These are phyloP conservation scores for Talaromyces sp. DNA, from an alignment of 2,329 filamentous ascomycete genomes.

Conservation along the genomic window DNA sequence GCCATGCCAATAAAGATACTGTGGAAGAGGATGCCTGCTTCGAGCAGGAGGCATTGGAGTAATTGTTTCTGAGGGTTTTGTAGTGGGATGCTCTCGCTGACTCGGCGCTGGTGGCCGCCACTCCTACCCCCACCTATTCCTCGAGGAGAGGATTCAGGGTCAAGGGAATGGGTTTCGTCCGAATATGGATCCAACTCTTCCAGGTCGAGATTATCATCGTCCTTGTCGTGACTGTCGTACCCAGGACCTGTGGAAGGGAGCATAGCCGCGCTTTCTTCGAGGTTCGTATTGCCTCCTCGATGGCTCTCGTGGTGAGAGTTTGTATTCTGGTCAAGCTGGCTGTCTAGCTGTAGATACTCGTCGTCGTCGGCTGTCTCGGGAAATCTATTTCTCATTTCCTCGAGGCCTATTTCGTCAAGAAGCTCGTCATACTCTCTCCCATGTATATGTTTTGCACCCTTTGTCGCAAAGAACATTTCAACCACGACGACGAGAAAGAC, in stretches of 20 bases:
- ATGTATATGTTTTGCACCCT: constrained; percentile 57
- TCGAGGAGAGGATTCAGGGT: not conserved
- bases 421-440: constrained; percentile 47
- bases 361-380: constrained; percentile 8
- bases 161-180: constrained; percentile 13
- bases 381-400: constrained; percentile 12
- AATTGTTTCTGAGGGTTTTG: constrained; percentile 62
- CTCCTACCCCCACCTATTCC: not conserved
- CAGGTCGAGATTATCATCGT: constrained; percentile 56
- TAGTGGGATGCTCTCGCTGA: constrained; percentile 28
- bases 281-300: not conserved
- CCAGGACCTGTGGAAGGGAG: not conserved
- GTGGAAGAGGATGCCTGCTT: constrained; percentile 80
- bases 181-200: constrained; percentile 45
- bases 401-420: constrained; percentile 22
- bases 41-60: constrained; percentile 72
- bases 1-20: constrained; percentile 85
- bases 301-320: not conserved
- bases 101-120: constrained; percentile 14
- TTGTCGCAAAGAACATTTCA: constrained; percentile 82
- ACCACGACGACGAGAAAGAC: constrained; percentile 78
- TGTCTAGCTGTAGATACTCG: constrained; percentile 16
- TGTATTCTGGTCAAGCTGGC: not conserved
- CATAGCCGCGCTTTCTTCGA: not conserved
- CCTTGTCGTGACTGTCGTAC: constrained; percentile 33